Conservation (phyloP, 1,284 basidiomycete species). For the Moesziomyces sp. region DNA sequence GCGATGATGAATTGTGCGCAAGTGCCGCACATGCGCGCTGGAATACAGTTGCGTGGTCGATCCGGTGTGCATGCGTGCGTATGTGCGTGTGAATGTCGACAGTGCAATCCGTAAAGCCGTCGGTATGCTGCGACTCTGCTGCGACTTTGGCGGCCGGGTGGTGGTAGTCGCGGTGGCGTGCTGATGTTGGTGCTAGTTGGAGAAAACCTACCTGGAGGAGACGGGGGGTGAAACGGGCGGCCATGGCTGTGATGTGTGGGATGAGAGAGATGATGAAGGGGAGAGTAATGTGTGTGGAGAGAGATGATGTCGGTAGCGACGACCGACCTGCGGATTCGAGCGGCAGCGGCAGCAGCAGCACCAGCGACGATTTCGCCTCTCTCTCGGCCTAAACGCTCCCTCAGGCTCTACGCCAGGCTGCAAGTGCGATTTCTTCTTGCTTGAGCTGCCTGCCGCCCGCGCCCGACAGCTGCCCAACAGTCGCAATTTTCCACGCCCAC, state of each 20-base stretch:
- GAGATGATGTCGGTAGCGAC: slow-evolving; percentile 3
- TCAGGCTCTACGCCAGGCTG: no score
- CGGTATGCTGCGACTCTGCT: neutral
- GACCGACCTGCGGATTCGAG: slow-evolving; percentile 1
- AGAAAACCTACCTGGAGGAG: slow-evolving; percentile 46
- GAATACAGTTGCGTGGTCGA: neutral
- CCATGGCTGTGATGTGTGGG: slow-evolving; percentile 32
- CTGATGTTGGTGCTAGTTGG: neutral
- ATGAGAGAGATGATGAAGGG: neutral
- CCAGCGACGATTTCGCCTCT: no score
- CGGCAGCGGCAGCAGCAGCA: no score
- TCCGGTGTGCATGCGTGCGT: neutral
- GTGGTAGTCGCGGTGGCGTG: neutral
- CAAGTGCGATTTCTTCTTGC: slow-evolving; percentile 17
- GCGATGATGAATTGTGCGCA: neutral
- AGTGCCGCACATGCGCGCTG: no score
- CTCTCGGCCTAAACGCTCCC: no score
- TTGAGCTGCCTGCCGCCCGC: slow-evolving; percentile 1
- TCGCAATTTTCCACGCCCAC: slow-evolving; percentile 5
- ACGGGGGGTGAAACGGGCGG: slow-evolving; percentile 54
- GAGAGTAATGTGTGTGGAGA: slow-evolving; percentile 15
- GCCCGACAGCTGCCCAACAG: slow-evolving; percentile 7
- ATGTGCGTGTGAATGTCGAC: neutral
- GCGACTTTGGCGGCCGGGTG: neutral
- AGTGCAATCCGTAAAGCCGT: neutral